Evolutionary conservation across 176 grass and related monocot species (phyloP).

Genomic region (Aegilops bicornis): DNA sequence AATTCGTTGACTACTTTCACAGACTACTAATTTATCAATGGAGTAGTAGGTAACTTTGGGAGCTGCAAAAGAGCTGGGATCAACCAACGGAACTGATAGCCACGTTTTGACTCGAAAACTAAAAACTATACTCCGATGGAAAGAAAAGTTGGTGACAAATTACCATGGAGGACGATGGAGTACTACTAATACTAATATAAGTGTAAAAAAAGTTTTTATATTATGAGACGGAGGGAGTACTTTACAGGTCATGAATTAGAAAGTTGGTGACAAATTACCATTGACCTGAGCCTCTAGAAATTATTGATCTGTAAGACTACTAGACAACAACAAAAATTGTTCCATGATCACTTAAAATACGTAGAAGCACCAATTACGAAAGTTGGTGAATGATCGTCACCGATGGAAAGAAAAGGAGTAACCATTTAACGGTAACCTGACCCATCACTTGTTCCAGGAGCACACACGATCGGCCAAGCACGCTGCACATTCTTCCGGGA

Average conservation of each 20-base stretch:
- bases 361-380: neutral
- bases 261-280: neutral
- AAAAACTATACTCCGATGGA: neutral
- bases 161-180: no score
- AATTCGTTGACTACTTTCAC: neutral
- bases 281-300: neutral
- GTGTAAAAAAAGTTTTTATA: no score
- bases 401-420: neutral
- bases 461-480: slow-evolving; percentile 67
- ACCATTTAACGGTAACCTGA: neutral
- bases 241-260: neutral
- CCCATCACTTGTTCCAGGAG: slow-evolving; percentile 35
- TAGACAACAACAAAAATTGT: neutral
- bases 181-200: no score
- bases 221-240: neutral
- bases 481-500: slow-evolving; percentile 66
- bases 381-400: neutral
- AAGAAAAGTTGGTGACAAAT: no score
- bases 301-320: neutral
- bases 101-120: neutral
- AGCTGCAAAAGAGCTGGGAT: neutral
- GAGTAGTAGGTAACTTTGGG: neutral
- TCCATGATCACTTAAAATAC: neutral
- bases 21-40: neutral
- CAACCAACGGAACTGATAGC: neutral